Evolutionary conservation across 768 basidiomycete genomes (phyloP).

Genomic region (Zangia roseola): DNA sequence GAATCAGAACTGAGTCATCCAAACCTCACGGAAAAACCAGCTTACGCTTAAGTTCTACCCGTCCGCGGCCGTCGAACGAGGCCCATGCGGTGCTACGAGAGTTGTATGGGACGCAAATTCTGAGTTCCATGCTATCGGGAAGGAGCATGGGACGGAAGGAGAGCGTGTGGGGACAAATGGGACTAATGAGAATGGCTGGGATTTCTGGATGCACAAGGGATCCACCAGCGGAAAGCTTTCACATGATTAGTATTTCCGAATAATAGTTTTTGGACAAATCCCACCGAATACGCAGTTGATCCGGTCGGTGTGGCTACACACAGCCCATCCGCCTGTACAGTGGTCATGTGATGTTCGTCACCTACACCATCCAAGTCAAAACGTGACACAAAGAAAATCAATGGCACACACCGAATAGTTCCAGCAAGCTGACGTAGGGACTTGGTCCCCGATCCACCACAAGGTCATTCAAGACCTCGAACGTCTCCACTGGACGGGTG

Average conservation of each 20-base stretch:
- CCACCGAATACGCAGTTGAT: constrained; percentile 95
- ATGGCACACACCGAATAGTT: constrained; percentile 81
- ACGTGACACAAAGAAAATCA: not conserved
- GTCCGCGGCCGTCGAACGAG: constrained; percentile 95
- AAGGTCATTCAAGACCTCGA: constrained; percentile 94
- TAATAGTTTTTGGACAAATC: constrained; percentile 21
- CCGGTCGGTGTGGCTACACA: constrained; percentile 96
- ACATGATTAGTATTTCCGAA: constrained; percentile 8
- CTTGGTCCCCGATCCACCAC: constrained; percentile 98
- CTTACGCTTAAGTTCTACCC: constrained; percentile 94
- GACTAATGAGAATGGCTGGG: constrained; percentile 92
- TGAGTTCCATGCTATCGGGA: constrained; percentile 97
- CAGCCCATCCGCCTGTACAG: constrained; percentile 96
- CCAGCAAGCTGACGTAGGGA: constrained; percentile 93
- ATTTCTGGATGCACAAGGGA: constrained; percentile 98
- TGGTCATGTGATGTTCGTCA: constrained; percentile 99
- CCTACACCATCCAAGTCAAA: constrained; percentile 47
- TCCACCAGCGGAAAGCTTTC: constrained; percentile 88
- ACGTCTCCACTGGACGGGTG: constrained; percentile 91
- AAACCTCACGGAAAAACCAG: constrained; percentile 9
- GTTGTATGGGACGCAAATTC: constrained; percentile 99
- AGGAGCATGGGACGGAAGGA: constrained; percentile 99
- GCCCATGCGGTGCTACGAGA: constrained; percentile 98
- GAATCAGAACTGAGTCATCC: constrained; percentile 8
- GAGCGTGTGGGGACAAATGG: constrained; percentile 97